phyloP scores from a whole-genome alignment of 2,329 filamentous ascomycete genomes.

The Fusarium sterilihyphosum region DNA sequence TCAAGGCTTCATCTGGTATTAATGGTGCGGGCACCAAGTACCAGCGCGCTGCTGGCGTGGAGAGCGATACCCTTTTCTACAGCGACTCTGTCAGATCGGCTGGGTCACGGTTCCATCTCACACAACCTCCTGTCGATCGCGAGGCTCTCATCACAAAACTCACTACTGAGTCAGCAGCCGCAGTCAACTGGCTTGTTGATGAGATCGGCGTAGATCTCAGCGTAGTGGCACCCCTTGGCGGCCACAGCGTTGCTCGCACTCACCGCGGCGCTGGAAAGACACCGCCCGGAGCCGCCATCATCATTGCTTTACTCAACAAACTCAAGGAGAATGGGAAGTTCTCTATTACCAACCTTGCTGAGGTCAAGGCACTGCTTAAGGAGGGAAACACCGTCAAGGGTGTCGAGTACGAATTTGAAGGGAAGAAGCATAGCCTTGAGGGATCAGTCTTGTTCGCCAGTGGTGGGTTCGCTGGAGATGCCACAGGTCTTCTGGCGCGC shows the following conservation, averaged over 20 bases:
- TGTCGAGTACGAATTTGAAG: constrained; percentile 58
- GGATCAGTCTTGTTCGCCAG: constrained; percentile 66
- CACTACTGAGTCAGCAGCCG: constrained; percentile 57
- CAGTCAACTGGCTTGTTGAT: constrained; percentile 66
- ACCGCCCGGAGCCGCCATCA: constrained; percentile 68
- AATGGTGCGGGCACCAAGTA: constrained; percentile 69
- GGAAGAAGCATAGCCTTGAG: constrained; percentile 50
- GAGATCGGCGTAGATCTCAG: constrained; percentile 67
- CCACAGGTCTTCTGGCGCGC: constrained; percentile 62
- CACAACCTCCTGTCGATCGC: constrained; percentile 44
- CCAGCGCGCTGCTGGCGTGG: constrained; percentile 54
- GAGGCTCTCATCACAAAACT: constrained; percentile 60
- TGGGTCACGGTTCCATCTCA: constrained; percentile 52
- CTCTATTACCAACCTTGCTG: constrained; percentile 60
- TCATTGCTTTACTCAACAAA: constrained; percentile 62
- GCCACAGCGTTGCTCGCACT: constrained; percentile 60
- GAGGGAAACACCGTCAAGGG: constrained; percentile 55
- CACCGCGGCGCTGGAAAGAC: constrained; percentile 64
- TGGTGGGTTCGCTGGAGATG: constrained; percentile 72
- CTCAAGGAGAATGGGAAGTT: constrained; percentile 62
- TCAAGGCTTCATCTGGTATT: constrained; percentile 74
- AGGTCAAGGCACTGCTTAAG: constrained; percentile 62
- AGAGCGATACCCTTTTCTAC: constrained; percentile 57
- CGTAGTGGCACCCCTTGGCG: constrained; percentile 67
- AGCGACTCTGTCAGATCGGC: constrained; percentile 67